A percentile compares a stretch with the other conserved stretches of the same genome.
These are phyloP conservation scores for Meripilus lineatus DNA, from an alignment of 1,284 basidiomycete species.

Conservation along the genomic window DNA sequence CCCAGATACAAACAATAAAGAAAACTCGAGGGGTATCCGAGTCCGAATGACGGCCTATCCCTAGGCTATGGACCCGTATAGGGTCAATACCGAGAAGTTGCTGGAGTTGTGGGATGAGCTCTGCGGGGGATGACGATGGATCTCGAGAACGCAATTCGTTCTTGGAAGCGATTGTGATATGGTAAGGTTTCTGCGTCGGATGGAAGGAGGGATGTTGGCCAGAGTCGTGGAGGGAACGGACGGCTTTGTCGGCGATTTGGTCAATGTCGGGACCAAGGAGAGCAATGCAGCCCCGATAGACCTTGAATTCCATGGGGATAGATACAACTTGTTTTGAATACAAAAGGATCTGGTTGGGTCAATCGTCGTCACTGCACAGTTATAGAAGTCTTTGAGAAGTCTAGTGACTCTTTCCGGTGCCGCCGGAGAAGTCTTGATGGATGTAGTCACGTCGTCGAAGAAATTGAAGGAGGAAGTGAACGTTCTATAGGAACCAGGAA, in stretches of 20 bases:
- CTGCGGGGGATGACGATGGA: neutral
- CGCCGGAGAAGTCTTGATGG: too few relatives aligned
- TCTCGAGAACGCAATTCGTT: neutral
- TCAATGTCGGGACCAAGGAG: neutral
- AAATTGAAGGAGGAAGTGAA: too few relatives aligned
- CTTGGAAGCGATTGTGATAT: neutral
- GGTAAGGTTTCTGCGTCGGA: neutral
- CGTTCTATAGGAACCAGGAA: too few relatives aligned
- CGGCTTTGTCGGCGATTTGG: neutral
- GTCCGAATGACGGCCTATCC: neutral
- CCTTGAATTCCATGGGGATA: neutral
- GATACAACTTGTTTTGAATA: too few relatives aligned
- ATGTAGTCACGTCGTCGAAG: too few relatives aligned
- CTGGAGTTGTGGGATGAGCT: neutral
- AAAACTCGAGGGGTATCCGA: slow-evolving; percentile 25
- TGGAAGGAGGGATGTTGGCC: neutral
- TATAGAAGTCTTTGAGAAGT: too few relatives aligned
- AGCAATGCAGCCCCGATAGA: neutral
- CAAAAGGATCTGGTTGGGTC: too few relatives aligned
- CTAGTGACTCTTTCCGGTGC: too few relatives aligned
- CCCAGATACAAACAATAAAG: slow-evolving; percentile 53
- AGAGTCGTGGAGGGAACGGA: neutral
- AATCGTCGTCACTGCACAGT: too few relatives aligned
- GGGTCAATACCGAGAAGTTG: neutral
- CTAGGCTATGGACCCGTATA: neutral